phyloP scores from a whole-genome alignment of 179 eudicot species.

The Amaranthus tricolor region DNA sequence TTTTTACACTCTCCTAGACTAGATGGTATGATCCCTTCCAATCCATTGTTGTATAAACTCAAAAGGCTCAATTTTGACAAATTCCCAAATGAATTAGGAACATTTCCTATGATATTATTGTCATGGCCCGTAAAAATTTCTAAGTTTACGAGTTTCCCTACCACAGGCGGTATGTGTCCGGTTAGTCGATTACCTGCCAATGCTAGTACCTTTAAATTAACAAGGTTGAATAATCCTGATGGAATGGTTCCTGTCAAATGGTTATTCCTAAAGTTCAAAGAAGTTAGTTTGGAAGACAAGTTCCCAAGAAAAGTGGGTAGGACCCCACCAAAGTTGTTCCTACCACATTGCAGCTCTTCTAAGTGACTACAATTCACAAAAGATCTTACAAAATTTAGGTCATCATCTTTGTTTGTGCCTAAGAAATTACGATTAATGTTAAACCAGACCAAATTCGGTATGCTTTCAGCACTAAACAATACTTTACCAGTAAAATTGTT shows the following conservation, averaged over 20 bases:
- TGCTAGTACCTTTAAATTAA: neutral
- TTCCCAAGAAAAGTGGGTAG: conserved; percentile 6
- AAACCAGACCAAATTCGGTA: neutral
- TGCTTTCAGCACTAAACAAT: neutral
- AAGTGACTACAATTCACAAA: conserved; percentile 12
- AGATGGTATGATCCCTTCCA: conserved; percentile 10
- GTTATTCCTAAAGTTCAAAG: neutral
- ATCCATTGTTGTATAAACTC: neutral
- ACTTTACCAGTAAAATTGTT: conserved; percentile 16
- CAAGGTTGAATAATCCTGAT: neutral
- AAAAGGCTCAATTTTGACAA: neutral
- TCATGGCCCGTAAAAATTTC: neutral
- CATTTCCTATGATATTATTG: conserved; percentile 9
- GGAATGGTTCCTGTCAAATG: conserved; percentile 10
- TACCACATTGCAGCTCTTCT: neutral
- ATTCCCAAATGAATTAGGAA: conserved; percentile 14
- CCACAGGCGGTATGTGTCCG: conserved; percentile 2
- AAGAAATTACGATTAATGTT: neutral
- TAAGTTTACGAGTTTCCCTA: neutral
- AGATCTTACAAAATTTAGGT: conserved; percentile 16
- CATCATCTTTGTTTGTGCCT: conserved; percentile 12
- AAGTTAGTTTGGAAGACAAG: neutral
- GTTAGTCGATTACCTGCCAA: neutral
- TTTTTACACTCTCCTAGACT: neutral
- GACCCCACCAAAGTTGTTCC: conserved; percentile 10